Conservation (phyloP, 805 yeast species). For the Candida coleopterorum region DNA sequence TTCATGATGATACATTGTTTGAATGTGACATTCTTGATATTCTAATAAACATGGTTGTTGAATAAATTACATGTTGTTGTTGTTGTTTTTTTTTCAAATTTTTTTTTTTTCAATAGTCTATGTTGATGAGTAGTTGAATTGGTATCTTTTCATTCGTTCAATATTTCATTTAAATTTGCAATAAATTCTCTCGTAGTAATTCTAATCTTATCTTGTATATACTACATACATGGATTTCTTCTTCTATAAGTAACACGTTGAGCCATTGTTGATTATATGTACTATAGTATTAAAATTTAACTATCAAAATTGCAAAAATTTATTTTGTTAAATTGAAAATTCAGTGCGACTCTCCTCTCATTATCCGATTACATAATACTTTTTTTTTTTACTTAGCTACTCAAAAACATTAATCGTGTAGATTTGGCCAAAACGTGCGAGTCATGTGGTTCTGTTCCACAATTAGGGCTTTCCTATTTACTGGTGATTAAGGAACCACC, state of each 20-base stretch:
- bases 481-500: too few relatives aligned
- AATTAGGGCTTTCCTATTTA: constrained; percentile 4
- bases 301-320: constrained; percentile 6
- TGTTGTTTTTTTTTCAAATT: too few relatives aligned
- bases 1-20: too few relatives aligned
- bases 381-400: too few relatives aligned
- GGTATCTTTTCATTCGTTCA: too few relatives aligned
- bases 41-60: too few relatives aligned
- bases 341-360: constrained; percentile 2
- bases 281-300: constrained; percentile 3
- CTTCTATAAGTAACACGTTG: constrained; percentile 99
- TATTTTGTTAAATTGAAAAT: constrained; percentile 2
- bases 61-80: too few relatives aligned
- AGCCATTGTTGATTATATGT: constrained; percentile 66
- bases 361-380: background rate
- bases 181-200: background rate
- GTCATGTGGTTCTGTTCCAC: background rate
- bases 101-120: background rate
- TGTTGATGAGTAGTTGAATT: background rate
- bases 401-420: background rate
- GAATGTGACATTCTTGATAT: too few relatives aligned
- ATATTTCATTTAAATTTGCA: background rate
- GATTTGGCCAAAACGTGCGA: too few relatives aligned
- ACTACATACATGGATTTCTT: constrained; percentile 80
- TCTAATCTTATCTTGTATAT: background rate